Conservation (phyloP, 1,284 basidiomycete species). For the Porodaedalea pini region DNA sequence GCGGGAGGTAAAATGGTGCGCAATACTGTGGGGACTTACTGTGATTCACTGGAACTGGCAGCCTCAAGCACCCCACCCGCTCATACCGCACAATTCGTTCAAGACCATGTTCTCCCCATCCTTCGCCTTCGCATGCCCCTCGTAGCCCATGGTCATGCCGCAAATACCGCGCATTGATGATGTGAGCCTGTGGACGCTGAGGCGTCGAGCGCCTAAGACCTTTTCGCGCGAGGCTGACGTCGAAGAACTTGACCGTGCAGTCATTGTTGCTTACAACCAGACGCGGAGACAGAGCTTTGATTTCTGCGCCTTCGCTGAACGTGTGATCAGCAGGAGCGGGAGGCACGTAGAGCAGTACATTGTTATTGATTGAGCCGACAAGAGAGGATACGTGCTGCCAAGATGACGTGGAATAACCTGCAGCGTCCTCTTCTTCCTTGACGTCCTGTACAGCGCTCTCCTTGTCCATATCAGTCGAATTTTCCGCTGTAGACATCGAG, state of each 20-base stretch:
- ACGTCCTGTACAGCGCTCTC: neutral
- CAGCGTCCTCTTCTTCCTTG: neutral
- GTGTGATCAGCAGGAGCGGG: slow-evolving; percentile 20
- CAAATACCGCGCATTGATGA: slow-evolving; percentile 33
- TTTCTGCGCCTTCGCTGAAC: neutral
- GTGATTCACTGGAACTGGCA: slow-evolving; percentile 71
- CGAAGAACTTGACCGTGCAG: slow-evolving; percentile 70
- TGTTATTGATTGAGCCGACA: slow-evolving; percentile 78
- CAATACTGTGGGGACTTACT: too few relatives aligned
- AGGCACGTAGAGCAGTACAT: slow-evolving; percentile 65
- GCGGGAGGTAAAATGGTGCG: slow-evolving; percentile 15
- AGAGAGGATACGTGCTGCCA: slow-evolving; percentile 60
- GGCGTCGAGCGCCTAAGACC: neutral
- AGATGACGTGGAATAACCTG: slow-evolving; percentile 21
- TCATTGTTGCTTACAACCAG: slow-evolving; percentile 84
- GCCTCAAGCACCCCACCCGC: slow-evolving; percentile 50
- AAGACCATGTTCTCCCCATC: slow-evolving; percentile 28
- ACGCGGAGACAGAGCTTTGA: slow-evolving; percentile 50
- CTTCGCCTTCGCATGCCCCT: neutral
- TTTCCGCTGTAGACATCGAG: neutral
- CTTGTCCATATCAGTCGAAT: neutral
- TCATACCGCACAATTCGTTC: slow-evolving; percentile 25
- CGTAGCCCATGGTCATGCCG: neutral
- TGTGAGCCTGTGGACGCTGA: neutral
- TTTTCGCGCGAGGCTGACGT: slow-evolving; percentile 38